Conservation (phyloP, 257 asterid species). For the Prunella vulgaris region DNA sequence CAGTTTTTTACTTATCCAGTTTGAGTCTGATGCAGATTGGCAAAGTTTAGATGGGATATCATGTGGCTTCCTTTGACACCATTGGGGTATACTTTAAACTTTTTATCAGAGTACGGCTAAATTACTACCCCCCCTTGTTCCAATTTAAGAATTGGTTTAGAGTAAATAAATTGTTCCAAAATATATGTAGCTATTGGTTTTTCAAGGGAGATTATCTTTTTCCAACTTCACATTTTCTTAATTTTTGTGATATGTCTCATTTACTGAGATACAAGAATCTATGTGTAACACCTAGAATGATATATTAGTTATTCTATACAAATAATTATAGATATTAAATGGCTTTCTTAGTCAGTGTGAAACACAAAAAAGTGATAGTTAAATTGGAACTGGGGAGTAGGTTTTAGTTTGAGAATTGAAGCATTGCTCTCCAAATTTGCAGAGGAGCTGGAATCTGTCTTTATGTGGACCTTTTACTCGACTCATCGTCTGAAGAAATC, state of each 20-base stretch:
- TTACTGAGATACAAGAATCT: too few species aligned
- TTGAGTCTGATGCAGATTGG: slow-evolving; percentile 51
- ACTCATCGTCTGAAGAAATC: slow-evolving; percentile 72
- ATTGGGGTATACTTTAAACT: slow-evolving; percentile 45
- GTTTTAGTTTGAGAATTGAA: slow-evolving; percentile 17
- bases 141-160: not conserved
- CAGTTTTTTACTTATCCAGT: slow-evolving; percentile 4
- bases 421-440: slow-evolving; percentile 19
- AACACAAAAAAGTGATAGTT: not conserved
- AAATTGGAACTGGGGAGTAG: not conserved
- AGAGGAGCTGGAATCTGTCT: slow-evolving; percentile 74
- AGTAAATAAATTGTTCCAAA: too few species aligned
- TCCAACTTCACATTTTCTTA: too few species aligned
- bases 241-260: too few species aligned
- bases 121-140: not conserved
- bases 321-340: too few species aligned
- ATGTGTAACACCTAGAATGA: too few species aligned
- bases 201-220: too few species aligned
- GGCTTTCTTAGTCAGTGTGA: too few species aligned
- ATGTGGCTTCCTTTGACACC: slow-evolving; percentile 88
- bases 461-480: slow-evolving; percentile 68
- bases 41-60: slow-evolving; percentile 83
- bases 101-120: not conserved
- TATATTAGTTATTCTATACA: too few species aligned
- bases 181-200: too few species aligned